phyloP scores from a whole-genome alignment of 257 asterid species.

The Nicotiana otophora region DNA sequence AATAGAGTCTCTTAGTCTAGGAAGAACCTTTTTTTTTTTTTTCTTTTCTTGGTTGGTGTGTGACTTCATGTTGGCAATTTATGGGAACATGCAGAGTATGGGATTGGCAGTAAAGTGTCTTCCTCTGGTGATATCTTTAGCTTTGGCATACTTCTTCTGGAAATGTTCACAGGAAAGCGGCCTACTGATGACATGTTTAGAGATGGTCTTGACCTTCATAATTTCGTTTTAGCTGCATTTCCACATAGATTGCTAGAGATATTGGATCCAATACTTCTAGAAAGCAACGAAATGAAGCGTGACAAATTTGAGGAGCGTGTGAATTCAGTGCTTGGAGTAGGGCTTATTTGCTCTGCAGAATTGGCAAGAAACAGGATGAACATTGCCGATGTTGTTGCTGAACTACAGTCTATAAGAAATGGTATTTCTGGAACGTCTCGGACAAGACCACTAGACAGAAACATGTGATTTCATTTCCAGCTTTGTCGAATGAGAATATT shows the following conservation, averaged over 20 bases:
- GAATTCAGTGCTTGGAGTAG: background rate
- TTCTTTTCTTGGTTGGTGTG: too few relatives aligned
- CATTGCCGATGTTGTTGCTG: conserved; percentile 8
- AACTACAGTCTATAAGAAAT: conserved; percentile 8
- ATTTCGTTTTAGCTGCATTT: background rate
- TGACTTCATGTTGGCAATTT: background rate
- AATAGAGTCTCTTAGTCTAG: background rate
- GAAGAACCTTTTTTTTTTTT: background rate
- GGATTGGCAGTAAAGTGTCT: conserved; percentile 2
- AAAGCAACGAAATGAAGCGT: background rate
- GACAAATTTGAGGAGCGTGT: background rate
- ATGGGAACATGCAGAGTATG: conserved; percentile 12
- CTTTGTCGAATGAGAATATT: too few relatives aligned
- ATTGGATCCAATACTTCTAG: background rate
- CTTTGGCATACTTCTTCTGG: conserved; percentile 11
- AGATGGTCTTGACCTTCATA: conserved; percentile 6
- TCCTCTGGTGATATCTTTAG: conserved; percentile 5
- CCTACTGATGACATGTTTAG: conserved; percentile 8
- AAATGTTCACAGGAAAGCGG: conserved; percentile 15
- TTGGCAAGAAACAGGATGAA: conserved; percentile 8
- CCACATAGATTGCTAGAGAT: background rate
- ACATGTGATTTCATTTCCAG: background rate
- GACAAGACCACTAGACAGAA: background rate
- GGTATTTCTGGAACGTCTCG: background rate
- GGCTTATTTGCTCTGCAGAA: background rate